These are phyloP conservation scores for Typha latifolia DNA, from an alignment of 176 grass and related monocot species.

Conservation along the genomic window DNA sequence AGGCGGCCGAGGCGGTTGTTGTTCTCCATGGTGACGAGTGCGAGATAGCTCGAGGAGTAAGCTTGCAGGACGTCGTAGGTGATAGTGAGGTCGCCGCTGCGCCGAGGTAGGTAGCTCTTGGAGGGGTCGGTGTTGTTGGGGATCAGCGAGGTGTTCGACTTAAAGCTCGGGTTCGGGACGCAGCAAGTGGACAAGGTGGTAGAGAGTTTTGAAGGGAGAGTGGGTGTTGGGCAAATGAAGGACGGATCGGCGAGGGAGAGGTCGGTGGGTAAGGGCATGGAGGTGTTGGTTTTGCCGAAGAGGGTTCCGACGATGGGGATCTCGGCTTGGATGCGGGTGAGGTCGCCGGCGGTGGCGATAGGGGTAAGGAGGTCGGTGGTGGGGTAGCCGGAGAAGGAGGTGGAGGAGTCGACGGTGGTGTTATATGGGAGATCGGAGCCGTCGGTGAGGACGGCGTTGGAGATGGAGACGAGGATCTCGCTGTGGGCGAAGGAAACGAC, in stretches of 20 bases:
- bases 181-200: constrained; percentile 37
- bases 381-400: constrained; percentile 72
- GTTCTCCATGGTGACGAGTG: constrained; percentile 80
- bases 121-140: constrained; percentile 36
- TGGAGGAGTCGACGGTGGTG: constrained; percentile 49
- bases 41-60: constrained; percentile 56
- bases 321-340: constrained; percentile 33
- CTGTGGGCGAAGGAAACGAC: constrained; percentile 43
- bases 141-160: constrained; percentile 37
- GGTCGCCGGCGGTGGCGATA: constrained; percentile 60
- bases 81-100: constrained; percentile 73
- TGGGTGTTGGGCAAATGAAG: constrained; percentile 46
- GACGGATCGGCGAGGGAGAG: constrained; percentile 39
- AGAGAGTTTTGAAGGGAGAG: constrained; percentile 6
- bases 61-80: constrained; percentile 75
- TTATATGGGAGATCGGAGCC: constrained; percentile 62
- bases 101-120: constrained; percentile 43
- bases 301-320: constrained; percentile 63
- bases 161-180: constrained; percentile 49
- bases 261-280: constrained; percentile 40
- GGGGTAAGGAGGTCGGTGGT: constrained; percentile 72
- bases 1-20: constrained; percentile 70
- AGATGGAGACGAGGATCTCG: constrained; percentile 69
- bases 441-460: constrained; percentile 54
- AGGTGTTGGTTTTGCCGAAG: constrained; percentile 30